Percentiles rank a stretch among this genome's conserved stretches.
Conservation (phyloP, 1,139 yeast genomes). For the Debaryomycetaceae sp. region DNA sequence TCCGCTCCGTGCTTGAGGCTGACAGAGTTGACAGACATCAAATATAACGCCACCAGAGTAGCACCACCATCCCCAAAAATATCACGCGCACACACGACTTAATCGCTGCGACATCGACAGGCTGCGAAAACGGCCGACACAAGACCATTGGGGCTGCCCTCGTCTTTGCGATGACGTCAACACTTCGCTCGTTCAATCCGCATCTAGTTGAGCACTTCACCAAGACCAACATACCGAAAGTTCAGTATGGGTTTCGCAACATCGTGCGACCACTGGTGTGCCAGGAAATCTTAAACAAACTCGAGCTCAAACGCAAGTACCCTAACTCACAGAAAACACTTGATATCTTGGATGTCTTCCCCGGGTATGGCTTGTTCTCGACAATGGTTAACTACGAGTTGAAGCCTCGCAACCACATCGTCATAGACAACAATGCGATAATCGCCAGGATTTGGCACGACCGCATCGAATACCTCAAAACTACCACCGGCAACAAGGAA, state of each 20-base stretch:
- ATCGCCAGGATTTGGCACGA: constrained; percentile 28
- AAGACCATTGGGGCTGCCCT: no score
- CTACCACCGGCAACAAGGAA: constrained; percentile 20
- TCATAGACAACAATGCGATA: constrained; percentile 50
- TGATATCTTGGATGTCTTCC: constrained; percentile 63
- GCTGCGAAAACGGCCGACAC: no score
- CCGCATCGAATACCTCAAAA: constrained; percentile 19
- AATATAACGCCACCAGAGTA: no score
- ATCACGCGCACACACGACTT: no score
- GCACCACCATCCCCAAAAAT: no score
- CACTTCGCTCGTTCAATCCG: constrained; percentile 32
- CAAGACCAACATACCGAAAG: constrained; percentile 16
- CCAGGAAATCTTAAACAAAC: constrained; percentile 38
- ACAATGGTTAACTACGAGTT: constrained; percentile 52
- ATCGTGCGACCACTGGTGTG: constrained; percentile 23
- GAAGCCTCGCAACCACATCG: constrained; percentile 55
- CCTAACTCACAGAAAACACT: constrained; percentile 34
- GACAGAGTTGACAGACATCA: constrained; percentile 34
- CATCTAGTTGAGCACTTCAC: constrained; percentile 18
- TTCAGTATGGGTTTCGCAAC: constrained; percentile 18
- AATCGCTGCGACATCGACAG: no score
- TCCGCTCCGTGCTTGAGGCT: constrained; percentile 19
- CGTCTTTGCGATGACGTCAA: no score
- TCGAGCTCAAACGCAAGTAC: constrained; percentile 39
- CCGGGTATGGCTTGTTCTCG: constrained; percentile 52